Evolutionary conservation across 2,329 filamentous ascomycete species (phyloP).

Genomic region (Penicillium sp.): DNA sequence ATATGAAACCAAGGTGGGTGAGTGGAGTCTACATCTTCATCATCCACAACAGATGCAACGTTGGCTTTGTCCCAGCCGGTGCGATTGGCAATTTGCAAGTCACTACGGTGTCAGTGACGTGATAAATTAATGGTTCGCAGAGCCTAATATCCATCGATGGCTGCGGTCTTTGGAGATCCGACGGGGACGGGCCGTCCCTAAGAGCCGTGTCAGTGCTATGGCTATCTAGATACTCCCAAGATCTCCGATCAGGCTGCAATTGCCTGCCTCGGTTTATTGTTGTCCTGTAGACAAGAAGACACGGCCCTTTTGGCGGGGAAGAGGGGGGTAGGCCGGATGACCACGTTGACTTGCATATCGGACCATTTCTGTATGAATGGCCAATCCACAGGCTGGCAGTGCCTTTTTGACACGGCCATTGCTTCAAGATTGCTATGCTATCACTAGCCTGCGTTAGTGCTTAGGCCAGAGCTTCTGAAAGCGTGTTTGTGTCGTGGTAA

Average conservation of each 20-base stretch:
- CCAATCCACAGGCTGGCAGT: not conserved
- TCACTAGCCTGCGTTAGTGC: not conserved
- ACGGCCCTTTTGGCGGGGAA: too few relatives aligned
- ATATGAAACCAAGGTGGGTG: not conserved
- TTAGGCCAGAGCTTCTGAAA: not conserved
- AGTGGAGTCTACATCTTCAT: not conserved
- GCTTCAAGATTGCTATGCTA: not conserved
- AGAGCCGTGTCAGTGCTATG: too few relatives aligned
- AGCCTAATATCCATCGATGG: too few relatives aligned
- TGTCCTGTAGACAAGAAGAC: too few relatives aligned
- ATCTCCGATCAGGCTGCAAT: too few relatives aligned
- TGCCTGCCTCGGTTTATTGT: too few relatives aligned
- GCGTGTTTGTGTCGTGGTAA: not conserved
- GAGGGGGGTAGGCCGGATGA: not conserved
- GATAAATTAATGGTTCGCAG: too few relatives aligned
- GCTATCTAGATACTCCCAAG: too few relatives aligned
- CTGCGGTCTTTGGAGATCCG: too few relatives aligned
- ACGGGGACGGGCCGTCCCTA: too few relatives aligned
- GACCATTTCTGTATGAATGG: not conserved
- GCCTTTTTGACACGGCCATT: not conserved
- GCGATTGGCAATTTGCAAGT: not conserved
- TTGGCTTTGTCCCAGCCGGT: not conserved
- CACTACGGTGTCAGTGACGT: not conserved
- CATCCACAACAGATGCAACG: slow-evolving; percentile 5
- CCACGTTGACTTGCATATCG: not conserved